Evolutionary conservation across 164 flowering plant genomes (phyloP).

Genomic region (Warburgia ugandensis): DNA sequence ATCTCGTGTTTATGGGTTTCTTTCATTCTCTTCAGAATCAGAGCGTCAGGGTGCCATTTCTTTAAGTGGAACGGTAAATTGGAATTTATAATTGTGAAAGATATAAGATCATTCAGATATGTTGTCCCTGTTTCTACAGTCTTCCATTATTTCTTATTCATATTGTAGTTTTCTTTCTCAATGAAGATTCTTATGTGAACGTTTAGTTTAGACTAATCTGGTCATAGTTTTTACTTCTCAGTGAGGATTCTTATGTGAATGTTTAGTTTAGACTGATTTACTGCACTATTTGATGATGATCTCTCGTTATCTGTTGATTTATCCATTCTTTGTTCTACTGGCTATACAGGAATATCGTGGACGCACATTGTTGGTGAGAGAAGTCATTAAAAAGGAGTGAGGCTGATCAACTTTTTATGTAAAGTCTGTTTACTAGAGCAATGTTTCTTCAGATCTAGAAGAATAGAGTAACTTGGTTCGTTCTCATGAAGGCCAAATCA

Average conservation of each 20-base stretch:
- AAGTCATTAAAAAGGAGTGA: constrained; percentile 14
- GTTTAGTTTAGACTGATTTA: not conserved
- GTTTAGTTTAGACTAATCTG: not conserved
- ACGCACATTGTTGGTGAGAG: constrained; percentile 25
- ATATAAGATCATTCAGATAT: no score
- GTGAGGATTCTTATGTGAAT: not conserved
- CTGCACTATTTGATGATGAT: not conserved
- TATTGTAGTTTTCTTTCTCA: not conserved
- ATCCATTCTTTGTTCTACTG: not conserved
- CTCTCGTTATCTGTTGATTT: not conserved
- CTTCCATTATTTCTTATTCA: not conserved
- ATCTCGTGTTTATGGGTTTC: constrained; percentile 31
- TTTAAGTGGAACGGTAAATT: constrained; percentile 28
- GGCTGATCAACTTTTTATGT: no score
- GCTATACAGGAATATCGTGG: constrained; percentile 22
- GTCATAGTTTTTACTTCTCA: not conserved
- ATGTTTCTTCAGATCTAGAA: no score
- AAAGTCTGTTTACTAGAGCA: no score
- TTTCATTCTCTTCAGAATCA: constrained; percentile 30
- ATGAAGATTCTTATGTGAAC: no score
- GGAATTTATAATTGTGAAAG: not conserved
- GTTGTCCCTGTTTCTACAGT: no score
- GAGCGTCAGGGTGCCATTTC: constrained; percentile 32
- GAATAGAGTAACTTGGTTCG: no score
- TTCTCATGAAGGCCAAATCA: no score